Percentiles rank a stretch among this genome's conserved stretches.
phyloP scores from a whole-genome alignment of 148 eudicot genomes.

The Rhododendron vialii region DNA sequence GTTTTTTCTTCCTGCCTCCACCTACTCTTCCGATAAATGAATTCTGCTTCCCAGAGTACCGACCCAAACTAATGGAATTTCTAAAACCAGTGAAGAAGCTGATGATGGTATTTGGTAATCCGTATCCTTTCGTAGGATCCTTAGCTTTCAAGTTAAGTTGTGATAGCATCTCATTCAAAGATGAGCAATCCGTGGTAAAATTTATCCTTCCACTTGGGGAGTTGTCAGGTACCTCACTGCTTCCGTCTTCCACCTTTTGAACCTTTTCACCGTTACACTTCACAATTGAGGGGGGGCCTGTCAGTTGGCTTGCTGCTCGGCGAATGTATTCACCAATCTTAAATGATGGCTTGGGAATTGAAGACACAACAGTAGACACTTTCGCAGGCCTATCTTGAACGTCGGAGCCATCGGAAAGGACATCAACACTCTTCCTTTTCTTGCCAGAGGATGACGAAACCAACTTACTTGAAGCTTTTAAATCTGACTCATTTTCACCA shows the following conservation, averaged over 20 bases:
- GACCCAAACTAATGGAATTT: conserved; percentile 46
- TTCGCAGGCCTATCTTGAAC: conserved; percentile 55
- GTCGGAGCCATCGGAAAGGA: conserved; percentile 36
- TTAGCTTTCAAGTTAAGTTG: conserved; percentile 65
- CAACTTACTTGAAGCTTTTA: conserved; percentile 30
- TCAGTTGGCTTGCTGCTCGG: conserved; percentile 82
- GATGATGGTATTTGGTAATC: conserved; percentile 29
- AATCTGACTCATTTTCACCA: conserved; percentile 52
- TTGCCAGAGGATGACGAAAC: conserved; percentile 31
- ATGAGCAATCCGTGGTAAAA: conserved; percentile 34
- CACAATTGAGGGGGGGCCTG: conserved; percentile 46
- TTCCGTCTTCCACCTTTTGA: conserved; percentile 26
- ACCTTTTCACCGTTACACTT: conserved; percentile 27
- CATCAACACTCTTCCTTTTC: conserved; percentile 40
- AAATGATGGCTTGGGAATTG: conserved; percentile 70
- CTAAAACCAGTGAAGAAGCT: conserved; percentile 61
- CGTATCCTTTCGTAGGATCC: conserved; percentile 55
- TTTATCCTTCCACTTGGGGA: conserved; percentile 21
- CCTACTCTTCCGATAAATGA: conserved; percentile 23
- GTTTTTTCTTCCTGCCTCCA: conserved; percentile 59
- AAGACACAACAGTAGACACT: conserved; percentile 41
- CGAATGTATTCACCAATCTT: conserved; percentile 91
- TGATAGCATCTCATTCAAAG: conserved; percentile 56
- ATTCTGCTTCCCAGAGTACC: conserved; percentile 24
- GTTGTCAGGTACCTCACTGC: conserved; percentile 24